phyloP scores from a whole-genome alignment of 371 early-diverging fungal species.

The Catenaria anguillulae region DNA sequence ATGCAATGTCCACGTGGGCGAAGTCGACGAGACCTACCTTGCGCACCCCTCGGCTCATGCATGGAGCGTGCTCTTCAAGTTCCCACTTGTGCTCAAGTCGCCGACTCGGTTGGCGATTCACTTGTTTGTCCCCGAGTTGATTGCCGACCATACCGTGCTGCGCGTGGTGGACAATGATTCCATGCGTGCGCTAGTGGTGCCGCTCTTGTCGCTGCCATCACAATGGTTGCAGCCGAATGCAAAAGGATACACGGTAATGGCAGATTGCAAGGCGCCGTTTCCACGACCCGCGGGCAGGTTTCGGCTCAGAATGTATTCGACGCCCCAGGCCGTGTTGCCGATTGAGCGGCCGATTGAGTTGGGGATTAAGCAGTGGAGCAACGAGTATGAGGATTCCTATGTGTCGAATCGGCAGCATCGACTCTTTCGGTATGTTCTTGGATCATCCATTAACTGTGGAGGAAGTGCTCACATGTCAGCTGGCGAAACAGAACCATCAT shows the following conservation, averaged over 20 bases:
- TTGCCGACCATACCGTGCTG: conserved; percentile 17
- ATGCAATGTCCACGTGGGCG: conserved; percentile 20
- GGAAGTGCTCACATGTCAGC: not conserved
- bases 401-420: conserved; percentile 30
- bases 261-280: conserved; percentile 18
- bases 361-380: conserved; percentile 18
- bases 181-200: conserved; percentile 17
- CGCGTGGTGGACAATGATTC: conserved; percentile 29
- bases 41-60: conserved; percentile 18
- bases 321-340: conserved; percentile 12
- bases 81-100: conserved; percentile 16
- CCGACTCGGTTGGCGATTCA: conserved; percentile 19
- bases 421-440: conserved; percentile 26
- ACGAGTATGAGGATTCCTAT: conserved; percentile 29
- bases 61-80: conserved; percentile 33
- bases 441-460: not conserved
- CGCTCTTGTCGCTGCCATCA: conserved; percentile 18
- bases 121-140: conserved; percentile 26
- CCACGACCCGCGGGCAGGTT: conserved; percentile 21
- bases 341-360: conserved; percentile 17
- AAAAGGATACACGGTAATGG: conserved; percentile 24
- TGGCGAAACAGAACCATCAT: not conserved
- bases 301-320: conserved; percentile 24
- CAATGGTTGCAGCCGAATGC: conserved; percentile 11
- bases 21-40: conserved; percentile 26